Evolutionary conservation across 2,329 filamentous ascomycete genomes (phyloP).

Genomic region (Pleochaeta shiraiana): DNA sequence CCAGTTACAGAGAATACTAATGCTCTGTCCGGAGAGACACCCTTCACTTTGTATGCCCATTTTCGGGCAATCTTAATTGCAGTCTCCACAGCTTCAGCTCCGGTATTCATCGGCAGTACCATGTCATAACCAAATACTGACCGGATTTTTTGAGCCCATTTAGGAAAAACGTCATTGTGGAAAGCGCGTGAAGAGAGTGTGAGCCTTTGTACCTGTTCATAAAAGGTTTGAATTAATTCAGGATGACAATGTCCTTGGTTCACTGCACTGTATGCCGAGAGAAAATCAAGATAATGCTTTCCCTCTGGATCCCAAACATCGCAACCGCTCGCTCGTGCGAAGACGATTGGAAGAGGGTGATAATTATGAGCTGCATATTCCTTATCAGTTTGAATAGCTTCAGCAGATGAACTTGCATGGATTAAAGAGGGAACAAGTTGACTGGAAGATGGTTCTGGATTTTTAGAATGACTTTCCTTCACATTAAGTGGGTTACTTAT

Average conservation of each 20-base stretch:
- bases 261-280: constrained; percentile 93
- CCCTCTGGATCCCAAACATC: constrained; percentile 96
- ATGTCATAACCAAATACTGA: constrained; percentile 87
- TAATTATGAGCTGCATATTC: constrained; percentile 95
- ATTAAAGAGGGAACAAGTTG: constrained; percentile 12
- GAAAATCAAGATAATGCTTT: constrained; percentile 88
- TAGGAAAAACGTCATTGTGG: constrained; percentile 95
- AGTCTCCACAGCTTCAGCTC: constrained; percentile 89
- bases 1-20: constrained; percentile 66
- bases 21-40: constrained; percentile 65
- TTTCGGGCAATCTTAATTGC: constrained; percentile 91
- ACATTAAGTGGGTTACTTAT: too few species aligned
- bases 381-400: constrained; percentile 62
- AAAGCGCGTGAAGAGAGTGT: constrained; percentile 90
- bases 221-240: constrained; percentile 75
- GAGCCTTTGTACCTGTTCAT: constrained; percentile 70
- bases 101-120: constrained; percentile 97
- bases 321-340: constrained; percentile 63
- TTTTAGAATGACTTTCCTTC: too few species aligned
- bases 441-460: constrained; percentile 15
- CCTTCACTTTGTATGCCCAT: constrained; percentile 96
- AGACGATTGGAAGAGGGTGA: constrained; percentile 88
- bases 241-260: constrained; percentile 98
- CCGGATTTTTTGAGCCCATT: constrained; percentile 84
- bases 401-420: constrained; percentile 57